Percentiles rank a stretch among this genome's conserved stretches.
Evolutionary conservation across 2,329 filamentous ascomycete genomes (phyloP).

Genomic region (Aspergillus brasiliensis): DNA sequence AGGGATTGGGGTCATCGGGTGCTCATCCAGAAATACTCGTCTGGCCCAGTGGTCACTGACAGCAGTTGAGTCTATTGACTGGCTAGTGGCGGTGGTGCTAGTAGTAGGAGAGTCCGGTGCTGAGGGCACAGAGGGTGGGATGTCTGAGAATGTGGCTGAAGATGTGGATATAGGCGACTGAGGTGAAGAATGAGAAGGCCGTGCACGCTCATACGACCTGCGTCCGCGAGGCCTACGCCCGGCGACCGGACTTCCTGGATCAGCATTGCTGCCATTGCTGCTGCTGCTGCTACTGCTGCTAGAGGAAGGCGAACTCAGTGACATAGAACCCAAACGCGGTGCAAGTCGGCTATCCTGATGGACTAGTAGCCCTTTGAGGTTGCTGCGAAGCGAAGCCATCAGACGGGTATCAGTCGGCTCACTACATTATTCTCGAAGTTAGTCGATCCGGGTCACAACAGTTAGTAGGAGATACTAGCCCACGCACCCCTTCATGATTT

Average conservation of each 20-base stretch:
- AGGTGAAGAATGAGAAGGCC: slow-evolving; percentile 30
- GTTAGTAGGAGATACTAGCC: background rate
- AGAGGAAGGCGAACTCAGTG: slow-evolving; percentile 29
- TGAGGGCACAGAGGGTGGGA: slow-evolving; percentile 35
- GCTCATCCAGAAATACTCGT: slow-evolving; percentile 37
- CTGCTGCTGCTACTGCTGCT: slow-evolving; percentile 26
- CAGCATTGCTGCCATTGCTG: slow-evolving; percentile 26
- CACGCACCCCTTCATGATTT: slow-evolving; percentile 51
- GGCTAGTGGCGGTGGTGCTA: slow-evolving; percentile 32
- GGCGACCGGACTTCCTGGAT: slow-evolving; percentile 30
- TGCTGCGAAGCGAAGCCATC: slow-evolving; percentile 29
- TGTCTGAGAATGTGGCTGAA: slow-evolving; percentile 32
- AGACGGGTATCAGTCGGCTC: slow-evolving; percentile 27
- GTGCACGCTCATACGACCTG: slow-evolving; percentile 39
- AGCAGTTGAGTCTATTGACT: slow-evolving; percentile 31
- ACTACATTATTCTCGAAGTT: slow-evolving; percentile 19
- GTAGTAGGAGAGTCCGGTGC: slow-evolving; percentile 38
- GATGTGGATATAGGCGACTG: slow-evolving; percentile 32
- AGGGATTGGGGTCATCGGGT: slow-evolving; percentile 34
- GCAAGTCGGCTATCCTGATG: slow-evolving; percentile 34
- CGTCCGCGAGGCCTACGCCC: slow-evolving; percentile 32
- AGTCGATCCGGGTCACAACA: slow-evolving; percentile 15
- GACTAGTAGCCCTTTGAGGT: slow-evolving; percentile 29
- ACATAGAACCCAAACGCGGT: slow-evolving; percentile 28
- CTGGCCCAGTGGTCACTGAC: slow-evolving; percentile 46